phyloP scores from a whole-genome alignment of 2,329 filamentous ascomycete species.

The Monilinia laxa region DNA sequence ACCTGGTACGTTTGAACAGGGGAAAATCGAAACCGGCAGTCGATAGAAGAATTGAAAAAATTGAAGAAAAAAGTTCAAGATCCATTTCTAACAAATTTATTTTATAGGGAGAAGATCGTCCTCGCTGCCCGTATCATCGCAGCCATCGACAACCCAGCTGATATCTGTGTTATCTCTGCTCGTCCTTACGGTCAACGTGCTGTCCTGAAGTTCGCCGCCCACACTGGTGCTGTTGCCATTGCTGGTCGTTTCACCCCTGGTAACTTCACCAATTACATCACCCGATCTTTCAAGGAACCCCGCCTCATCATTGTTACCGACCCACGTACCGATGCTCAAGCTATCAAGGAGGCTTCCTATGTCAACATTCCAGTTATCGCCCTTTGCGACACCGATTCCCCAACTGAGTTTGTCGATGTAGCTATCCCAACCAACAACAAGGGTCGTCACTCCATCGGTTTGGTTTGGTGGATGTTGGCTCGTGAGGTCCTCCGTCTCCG shows the following conservation, averaged over 20 bases:
- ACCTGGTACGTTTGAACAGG: slow-evolving; percentile 71
- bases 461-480: slow-evolving; percentile 99
- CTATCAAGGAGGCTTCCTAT: slow-evolving; percentile 99
- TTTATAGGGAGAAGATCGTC: slow-evolving; percentile 94
- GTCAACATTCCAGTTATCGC: slow-evolving; percentile 99
- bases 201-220: slow-evolving; percentile 98
- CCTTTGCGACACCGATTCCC: slow-evolving; percentile 98
- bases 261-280: slow-evolving; percentile 99
- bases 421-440: slow-evolving; percentile 99
- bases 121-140: slow-evolving; percentile 98
- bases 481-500: slow-evolving; percentile 99
- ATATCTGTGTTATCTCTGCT: slow-evolving; percentile 98
- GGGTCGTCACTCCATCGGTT: slow-evolving; percentile 97
- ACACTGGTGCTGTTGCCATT: slow-evolving; percentile 97
- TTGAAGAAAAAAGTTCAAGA: slow-evolving; percentile 83
- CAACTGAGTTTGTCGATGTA: slow-evolving; percentile 99
- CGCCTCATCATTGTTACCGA: slow-evolving; percentile 99
- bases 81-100: slow-evolving; percentile 86
- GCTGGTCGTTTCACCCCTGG: slow-evolving; percentile 99
- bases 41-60: slow-evolving; percentile 46
- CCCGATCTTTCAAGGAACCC: slow-evolving; percentile 99
- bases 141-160: slow-evolving; percentile 98
- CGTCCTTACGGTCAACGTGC: slow-evolving; percentile 99
- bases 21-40: slow-evolving; percentile 25
- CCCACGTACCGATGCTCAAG: slow-evolving; percentile 98